Conservation (phyloP, 1,139 yeast genomes). For the Candida freyschussii region DNA sequence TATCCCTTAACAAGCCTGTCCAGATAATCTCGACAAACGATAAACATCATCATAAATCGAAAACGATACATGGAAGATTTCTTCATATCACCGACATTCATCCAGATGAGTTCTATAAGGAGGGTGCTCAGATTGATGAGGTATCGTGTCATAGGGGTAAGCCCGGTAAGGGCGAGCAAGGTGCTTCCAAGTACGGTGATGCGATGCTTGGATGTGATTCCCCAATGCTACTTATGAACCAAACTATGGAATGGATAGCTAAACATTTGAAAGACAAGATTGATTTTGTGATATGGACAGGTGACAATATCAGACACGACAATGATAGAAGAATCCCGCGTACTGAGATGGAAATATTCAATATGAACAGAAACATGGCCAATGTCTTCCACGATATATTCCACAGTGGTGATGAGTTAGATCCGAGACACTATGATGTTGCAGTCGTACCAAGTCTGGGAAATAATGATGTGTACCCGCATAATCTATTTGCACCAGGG, state of each 20-base stretch:
- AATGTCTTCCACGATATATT: slow-evolving; percentile 47
- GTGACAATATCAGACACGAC: slow-evolving; percentile 84
- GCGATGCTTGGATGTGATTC: slow-evolving; percentile 69
- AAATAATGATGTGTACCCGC: slow-evolving; percentile 86
- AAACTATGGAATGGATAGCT: slow-evolving; percentile 63
- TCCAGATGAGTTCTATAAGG: slow-evolving; percentile 68
- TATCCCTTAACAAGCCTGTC: slow-evolving; percentile 35
- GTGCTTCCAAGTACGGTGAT: slow-evolving; percentile 68
- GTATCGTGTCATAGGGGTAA: slow-evolving; percentile 55
- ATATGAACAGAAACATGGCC: slow-evolving; percentile 61
- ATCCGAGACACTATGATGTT: slow-evolving; percentile 40
- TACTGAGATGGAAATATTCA: slow-evolving; percentile 64
- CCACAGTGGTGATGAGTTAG: slow-evolving; percentile 33
- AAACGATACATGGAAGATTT: slow-evolving; percentile 58
- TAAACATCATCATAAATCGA: slow-evolving; percentile 8
- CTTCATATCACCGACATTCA: slow-evolving; percentile 83
- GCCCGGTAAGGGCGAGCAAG: slow-evolving; percentile 28
- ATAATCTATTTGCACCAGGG: slow-evolving; percentile 76
- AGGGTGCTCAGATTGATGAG: slow-evolving; percentile 44
- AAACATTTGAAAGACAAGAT: slow-evolving; percentile 64
- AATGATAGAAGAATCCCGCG: slow-evolving; percentile 71
- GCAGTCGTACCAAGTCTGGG: slow-evolving; percentile 69
- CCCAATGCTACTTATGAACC: slow-evolving; percentile 55
- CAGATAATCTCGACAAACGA: slow-evolving; percentile 14
- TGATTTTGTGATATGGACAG: slow-evolving; percentile 87